A percentile compares a stretch with the other conserved stretches of the same genome.
Conservation (phyloP, 495 filamentous ascomycete genomes). For the Penicillium cosmopolitanum region DNA sequence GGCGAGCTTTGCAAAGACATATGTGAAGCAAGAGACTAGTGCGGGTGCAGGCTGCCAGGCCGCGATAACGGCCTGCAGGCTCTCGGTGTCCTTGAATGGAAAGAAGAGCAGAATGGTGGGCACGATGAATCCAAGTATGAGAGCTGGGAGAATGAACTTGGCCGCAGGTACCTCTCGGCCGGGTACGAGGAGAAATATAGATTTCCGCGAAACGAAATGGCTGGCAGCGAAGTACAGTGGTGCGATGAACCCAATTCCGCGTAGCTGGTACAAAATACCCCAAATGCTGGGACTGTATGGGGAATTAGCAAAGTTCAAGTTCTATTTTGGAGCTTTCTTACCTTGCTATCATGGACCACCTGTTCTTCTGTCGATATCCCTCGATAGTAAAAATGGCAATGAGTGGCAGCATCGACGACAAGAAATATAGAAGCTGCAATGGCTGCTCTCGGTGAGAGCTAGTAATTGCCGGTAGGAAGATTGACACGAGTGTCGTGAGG, state of each 20-base stretch:
- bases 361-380: constrained; percentile 20
- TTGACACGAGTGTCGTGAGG: constrained; percentile 10
- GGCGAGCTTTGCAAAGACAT: constrained; percentile 6
- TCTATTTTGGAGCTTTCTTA: not conserved
- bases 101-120: constrained; percentile 19
- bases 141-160: constrained; percentile 17
- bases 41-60: constrained; percentile 22
- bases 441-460: constrained; percentile 13
- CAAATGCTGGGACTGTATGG: constrained; percentile 13
- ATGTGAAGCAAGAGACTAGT: constrained; percentile 15
- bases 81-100: constrained; percentile 8
- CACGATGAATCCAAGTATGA: constrained; percentile 20
- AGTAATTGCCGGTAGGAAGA: constrained; percentile 18
- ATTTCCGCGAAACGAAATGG: constrained; percentile 7
- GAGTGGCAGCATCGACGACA: constrained; percentile 17
- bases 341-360: constrained; percentile 18
- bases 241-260: constrained; percentile 23
- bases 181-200: constrained; percentile 6
- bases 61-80: constrained; percentile 16
- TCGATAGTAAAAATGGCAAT: constrained; percentile 24
- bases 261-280: constrained; percentile 23
- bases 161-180: constrained; percentile 10
- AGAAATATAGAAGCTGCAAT: constrained; percentile 22
- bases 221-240: constrained; percentile 20
- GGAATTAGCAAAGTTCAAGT: not conserved